These are phyloP conservation scores for Kockiozyma suomiensis DNA, from an alignment of 805 yeast genomes.

Conservation along the genomic window DNA sequence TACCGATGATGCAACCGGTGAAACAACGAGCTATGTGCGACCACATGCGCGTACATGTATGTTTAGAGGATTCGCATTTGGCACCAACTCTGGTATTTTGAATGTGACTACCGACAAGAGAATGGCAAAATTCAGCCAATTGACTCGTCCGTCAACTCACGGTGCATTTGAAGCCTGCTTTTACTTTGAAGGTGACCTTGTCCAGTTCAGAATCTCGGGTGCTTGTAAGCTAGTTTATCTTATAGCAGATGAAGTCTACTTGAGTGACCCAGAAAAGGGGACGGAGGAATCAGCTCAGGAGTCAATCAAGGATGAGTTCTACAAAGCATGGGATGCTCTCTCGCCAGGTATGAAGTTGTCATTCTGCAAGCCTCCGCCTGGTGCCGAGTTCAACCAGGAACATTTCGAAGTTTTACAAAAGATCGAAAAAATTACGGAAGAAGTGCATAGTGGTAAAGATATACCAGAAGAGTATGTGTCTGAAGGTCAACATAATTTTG, in stretches of 20 bases:
- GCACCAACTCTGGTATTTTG: constrained; percentile 28
- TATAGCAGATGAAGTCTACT: constrained; percentile 3
- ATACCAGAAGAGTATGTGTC: constrained; percentile 3
- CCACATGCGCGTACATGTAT: constrained; percentile 33
- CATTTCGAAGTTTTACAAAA: constrained; percentile 16
- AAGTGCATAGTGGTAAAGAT: constrained; percentile 4
- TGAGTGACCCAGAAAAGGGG: constrained; percentile 20
- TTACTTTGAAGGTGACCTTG: constrained; percentile 20
- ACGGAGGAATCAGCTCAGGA: constrained; percentile 10
- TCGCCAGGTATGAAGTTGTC: constrained; percentile 28
- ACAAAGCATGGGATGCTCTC: constrained; percentile 26
- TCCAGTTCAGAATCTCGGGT: constrained; percentile 31
- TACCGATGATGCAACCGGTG: constrained; percentile 2
- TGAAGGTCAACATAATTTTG: constrained; percentile 23
- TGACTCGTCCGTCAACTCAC: not conserved
- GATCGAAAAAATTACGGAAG: constrained; percentile 14
- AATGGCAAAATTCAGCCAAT: constrained; percentile 30
- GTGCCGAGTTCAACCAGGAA: constrained; percentile 17
- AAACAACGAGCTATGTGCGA: constrained; percentile 2
- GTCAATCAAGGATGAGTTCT: constrained; percentile 14
- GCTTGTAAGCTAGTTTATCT: constrained; percentile 20
- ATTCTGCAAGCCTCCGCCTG: constrained; percentile 31
- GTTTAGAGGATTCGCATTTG: constrained; percentile 32
- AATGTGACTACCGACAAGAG: constrained; percentile 29
- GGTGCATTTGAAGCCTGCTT: constrained; percentile 33